Evolutionary conservation across 1,284 basidiomycete genomes (phyloP), one percentile per base, ranked within the genome.

Genomic region (Pterula multifida): DNA sequence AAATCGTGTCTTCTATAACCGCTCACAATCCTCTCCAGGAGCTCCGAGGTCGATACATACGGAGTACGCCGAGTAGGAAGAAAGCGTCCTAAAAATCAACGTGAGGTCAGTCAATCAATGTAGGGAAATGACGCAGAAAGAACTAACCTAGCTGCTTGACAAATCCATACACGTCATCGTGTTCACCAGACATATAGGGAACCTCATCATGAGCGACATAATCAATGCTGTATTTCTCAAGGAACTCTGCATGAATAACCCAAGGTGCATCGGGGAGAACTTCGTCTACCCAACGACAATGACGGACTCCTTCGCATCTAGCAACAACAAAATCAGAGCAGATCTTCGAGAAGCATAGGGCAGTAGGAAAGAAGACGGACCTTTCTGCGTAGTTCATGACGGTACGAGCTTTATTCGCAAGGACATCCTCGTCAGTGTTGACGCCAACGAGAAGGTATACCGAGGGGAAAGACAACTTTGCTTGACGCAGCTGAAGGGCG

Each of bases 231-330:
- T 87, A 81, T 61, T 85, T 83, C 49, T 89, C 78, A 44, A 98
- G 59, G 60, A 96, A 96, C 1, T 73, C 82, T 54, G 84, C 75
- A 57, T 87, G 82, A 52, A 98, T 75, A 36, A 91, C 73, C 96
- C 95, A 98, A 1, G 96, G 95, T 2, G 88, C 90, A 49, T 94
- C 90, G n/a, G 91, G 79, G 17, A 96, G 71, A 47, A 98, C 85
- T 65, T 98, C 88, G 65, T 98, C 94, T 0, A 94, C 93, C 95
- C 95, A 98, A 51, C 91, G 80, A 65, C 95, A 97, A 64, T 98
- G 92, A 25, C 90, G 75, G 9, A 88, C 88, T 9, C 86, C 82
- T 67, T 97, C 94, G 61, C 89, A 81, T 53, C 79, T 79, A 49
- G 6, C 28, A 17, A 47, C 23, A 2, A 21, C 21, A 12, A n/a